Evolutionary conservation across 768 basidiomycete genomes (phyloP).

Genomic region (Mrakia blollopis): DNA sequence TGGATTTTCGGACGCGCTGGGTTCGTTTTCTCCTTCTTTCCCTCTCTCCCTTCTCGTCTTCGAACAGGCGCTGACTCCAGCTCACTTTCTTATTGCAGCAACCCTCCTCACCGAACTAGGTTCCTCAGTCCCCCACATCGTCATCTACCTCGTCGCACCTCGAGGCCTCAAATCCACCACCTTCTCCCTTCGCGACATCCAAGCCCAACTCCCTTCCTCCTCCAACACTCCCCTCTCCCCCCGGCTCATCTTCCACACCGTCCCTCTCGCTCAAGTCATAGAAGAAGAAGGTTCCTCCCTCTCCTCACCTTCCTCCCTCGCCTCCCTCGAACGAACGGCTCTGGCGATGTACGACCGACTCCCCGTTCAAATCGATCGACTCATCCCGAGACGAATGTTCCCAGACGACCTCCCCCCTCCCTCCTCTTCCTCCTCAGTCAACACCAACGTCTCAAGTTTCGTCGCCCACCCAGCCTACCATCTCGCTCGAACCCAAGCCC

Average conservation of each 20-base stretch:
- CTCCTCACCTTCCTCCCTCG: conserved; percentile 45
- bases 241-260: conserved; percentile 64
- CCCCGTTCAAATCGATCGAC: conserved; percentile 55
- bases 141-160: conserved; percentile 68
- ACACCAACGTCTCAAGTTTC: conserved; percentile 44
- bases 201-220: conserved; percentile 40
- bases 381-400: conserved; percentile 55
- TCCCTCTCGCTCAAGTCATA: conserved; percentile 61
- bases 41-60: conserved; percentile 50
- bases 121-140: conserved; percentile 47
- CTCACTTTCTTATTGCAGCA: not conserved
- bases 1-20: conserved; percentile 62
- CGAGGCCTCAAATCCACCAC: conserved; percentile 54
- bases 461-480: conserved; percentile 65
- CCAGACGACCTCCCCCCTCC: conserved; percentile 41
- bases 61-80: not conserved
- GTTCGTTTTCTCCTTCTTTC: conserved; percentile 48
- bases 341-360: conserved; percentile 69
- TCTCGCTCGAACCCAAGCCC: conserved; percentile 50
- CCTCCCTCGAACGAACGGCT: conserved; percentile 52
- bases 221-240: conserved; percentile 37
- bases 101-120: conserved; percentile 47
- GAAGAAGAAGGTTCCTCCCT: conserved; percentile 35
- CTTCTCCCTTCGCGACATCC: conserved; percentile 55
- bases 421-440: conserved; percentile 26